A percentile compares a stretch with the other conserved stretches of the same genome.
phyloP scores from a whole-genome alignment of 2,329 filamentous ascomycete species.

The Aureobasidium sp. region DNA sequence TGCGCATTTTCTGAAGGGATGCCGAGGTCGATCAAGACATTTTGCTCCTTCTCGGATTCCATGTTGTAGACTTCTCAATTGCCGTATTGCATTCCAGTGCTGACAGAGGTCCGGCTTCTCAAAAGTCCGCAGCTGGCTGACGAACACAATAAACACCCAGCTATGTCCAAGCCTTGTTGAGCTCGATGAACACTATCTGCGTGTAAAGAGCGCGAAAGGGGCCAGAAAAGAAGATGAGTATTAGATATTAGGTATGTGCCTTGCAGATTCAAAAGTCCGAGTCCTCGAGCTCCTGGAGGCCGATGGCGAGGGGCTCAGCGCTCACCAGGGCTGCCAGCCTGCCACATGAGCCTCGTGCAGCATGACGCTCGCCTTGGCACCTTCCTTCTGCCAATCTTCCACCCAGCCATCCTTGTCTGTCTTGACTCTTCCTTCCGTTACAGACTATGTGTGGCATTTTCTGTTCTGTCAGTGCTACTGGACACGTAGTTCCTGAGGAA shows the following conservation, averaged over 20 bases:
- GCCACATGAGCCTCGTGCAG: not conserved
- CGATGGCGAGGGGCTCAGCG: not conserved
- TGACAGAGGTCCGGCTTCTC: not conserved
- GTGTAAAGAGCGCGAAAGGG: not conserved
- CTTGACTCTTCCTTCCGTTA: too few species aligned
- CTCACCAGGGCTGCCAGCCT: not conserved
- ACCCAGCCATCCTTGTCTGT: not conserved
- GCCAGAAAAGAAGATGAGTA: not conserved
- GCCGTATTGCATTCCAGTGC: not conserved
- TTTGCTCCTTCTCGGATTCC: not conserved
- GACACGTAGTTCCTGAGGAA: constrained; percentile 20
- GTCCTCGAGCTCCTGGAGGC: not conserved
- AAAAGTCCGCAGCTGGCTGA: not conserved
- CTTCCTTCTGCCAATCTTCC: not conserved
- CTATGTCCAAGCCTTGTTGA: not conserved
- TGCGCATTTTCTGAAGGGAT: not conserved
- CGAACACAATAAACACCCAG: not conserved
- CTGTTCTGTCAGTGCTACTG: constrained; percentile 24
- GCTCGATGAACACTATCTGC: not conserved
- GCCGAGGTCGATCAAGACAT: constrained; percentile 7
- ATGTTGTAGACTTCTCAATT: not conserved
- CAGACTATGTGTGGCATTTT: constrained; percentile 31
- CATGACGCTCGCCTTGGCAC: constrained; percentile 7
- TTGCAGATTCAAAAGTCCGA: not conserved
- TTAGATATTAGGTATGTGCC: constrained; percentile 7